phyloP scores from a whole-genome alignment of 1,284 basidiomycete genomes.

The Omphalotus olearius region DNA sequence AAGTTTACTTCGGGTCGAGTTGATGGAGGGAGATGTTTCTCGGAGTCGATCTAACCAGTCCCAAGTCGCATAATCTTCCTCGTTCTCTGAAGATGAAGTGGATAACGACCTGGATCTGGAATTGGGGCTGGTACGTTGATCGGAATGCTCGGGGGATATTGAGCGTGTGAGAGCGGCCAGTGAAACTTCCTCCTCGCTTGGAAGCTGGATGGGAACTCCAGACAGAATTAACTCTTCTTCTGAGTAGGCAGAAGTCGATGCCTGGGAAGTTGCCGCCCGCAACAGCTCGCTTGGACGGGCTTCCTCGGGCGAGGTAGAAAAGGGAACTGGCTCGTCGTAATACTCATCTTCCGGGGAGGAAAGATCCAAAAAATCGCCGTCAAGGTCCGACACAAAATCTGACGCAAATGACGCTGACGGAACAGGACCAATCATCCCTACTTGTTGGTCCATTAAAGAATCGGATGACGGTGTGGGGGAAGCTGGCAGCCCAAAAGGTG shows the following conservation, averaged over 20 bases:
- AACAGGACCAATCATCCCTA: too few species aligned
- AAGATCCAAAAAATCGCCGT: background rate
- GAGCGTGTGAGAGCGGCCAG: slow-evolving; percentile 16
- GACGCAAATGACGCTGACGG: background rate
- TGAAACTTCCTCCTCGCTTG: slow-evolving; percentile 1
- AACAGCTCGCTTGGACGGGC: too few species aligned
- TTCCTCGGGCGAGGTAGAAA: background rate
- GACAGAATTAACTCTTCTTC: background rate
- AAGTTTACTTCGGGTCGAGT: too few species aligned
- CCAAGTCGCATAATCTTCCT: background rate
- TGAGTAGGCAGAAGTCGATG: background rate
- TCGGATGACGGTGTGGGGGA: background rate
- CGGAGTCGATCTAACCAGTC: slow-evolving; percentile 7
- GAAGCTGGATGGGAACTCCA: background rate
- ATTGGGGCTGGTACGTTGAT: background rate
- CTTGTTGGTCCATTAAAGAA: background rate
- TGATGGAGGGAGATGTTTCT: slow-evolving; percentile 2
- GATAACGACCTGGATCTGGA: slow-evolving; percentile 15
- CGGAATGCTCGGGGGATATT: slow-evolving; percentile 17
- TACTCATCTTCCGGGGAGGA: background rate
- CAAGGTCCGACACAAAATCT: background rate
- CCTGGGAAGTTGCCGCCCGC: too few species aligned
- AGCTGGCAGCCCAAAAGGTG: slow-evolving; percentile 4
- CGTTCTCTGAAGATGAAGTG: slow-evolving; percentile 11
- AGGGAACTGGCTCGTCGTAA: background rate